phyloP scores from a whole-genome alignment of 225 moss, liverwort and hornwort species.

The Straminergon stramineum region DNA sequence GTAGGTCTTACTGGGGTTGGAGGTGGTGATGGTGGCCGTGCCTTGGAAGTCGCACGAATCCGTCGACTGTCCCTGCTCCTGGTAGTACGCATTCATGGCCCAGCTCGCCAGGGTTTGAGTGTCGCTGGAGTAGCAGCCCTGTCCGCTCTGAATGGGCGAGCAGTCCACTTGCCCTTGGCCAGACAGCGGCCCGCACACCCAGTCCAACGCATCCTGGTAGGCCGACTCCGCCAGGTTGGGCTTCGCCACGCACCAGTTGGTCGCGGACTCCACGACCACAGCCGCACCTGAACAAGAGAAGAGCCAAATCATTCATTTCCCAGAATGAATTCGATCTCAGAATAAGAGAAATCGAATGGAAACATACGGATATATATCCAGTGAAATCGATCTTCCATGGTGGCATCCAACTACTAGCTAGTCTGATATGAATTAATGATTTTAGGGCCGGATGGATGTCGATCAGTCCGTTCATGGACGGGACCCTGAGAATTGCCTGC shows the following conservation, averaged over 20 bases:
- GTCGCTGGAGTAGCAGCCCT: slow-evolving; percentile 48
- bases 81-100: slow-evolving; percentile 75
- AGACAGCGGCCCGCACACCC: slow-evolving; percentile 47
- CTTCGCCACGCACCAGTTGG: slow-evolving; percentile 59
- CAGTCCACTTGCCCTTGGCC: slow-evolving; percentile 63
- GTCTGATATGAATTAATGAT: not conserved
- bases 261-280: not conserved
- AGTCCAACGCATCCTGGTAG: slow-evolving; percentile 64
- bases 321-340: not conserved
- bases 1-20: slow-evolving; percentile 46
- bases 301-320: not conserved
- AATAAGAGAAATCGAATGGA: not conserved
- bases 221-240: not conserved
- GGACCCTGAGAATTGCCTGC: not conserved
- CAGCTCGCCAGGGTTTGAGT: slow-evolving; percentile 42
- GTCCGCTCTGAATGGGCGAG: slow-evolving; percentile 38
- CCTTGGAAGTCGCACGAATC: slow-evolving; percentile 61
- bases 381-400: not conserved
- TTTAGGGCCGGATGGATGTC: not conserved
- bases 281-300: slow-evolving; percentile 1
- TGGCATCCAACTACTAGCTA: not conserved
- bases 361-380: not conserved
- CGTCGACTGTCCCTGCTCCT: slow-evolving; percentile 21
- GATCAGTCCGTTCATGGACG: not conserved
- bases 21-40: slow-evolving; percentile 23